phyloP scores from a whole-genome alignment of 2,329 filamentous ascomycete genomes.

The Stylonectria norvegica region DNA sequence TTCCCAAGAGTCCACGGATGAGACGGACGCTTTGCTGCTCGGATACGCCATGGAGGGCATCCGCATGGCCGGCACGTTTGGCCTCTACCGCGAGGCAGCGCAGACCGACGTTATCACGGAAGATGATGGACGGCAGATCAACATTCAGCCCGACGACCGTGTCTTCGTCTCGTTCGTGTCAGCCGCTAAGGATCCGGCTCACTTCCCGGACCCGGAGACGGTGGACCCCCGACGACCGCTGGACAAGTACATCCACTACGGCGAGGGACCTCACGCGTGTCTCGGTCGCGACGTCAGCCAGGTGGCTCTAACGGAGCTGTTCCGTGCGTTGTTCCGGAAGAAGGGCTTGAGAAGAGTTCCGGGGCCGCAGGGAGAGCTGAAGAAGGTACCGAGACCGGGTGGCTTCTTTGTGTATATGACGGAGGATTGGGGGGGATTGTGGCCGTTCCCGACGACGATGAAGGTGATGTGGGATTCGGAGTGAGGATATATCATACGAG shows the following conservation, averaged over 20 bases:
- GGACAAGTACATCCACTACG: constrained; percentile 62
- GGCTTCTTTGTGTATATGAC: constrained; percentile 61
- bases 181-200: constrained; percentile 52
- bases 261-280: constrained; percentile 59
- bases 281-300: constrained; percentile 60
- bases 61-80: constrained; percentile 62
- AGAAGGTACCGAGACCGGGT: constrained; percentile 56
- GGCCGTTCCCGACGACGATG: constrained; percentile 50
- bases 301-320: constrained; percentile 63
- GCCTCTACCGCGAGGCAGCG: constrained; percentile 56
- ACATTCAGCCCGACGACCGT: constrained; percentile 53
- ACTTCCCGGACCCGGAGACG: constrained; percentile 59
- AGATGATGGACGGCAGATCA: constrained; percentile 50
- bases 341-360: constrained; percentile 58
- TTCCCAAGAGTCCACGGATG: constrained; percentile 48
- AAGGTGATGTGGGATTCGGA: constrained; percentile 50
- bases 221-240: constrained; percentile 63
- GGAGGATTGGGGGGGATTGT: constrained; percentile 57
- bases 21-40: constrained; percentile 61
- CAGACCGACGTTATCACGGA: constrained; percentile 44
- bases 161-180: constrained; percentile 61
- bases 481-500: too few relatives aligned
- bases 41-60: constrained; percentile 71
- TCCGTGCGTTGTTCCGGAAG: constrained; percentile 61
- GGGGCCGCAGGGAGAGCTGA: constrained; percentile 63